These are phyloP conservation scores for Dothideomycetes sp. DNA, from an alignment of 2,329 filamentous ascomycete species.

Conservation along the genomic window DNA sequence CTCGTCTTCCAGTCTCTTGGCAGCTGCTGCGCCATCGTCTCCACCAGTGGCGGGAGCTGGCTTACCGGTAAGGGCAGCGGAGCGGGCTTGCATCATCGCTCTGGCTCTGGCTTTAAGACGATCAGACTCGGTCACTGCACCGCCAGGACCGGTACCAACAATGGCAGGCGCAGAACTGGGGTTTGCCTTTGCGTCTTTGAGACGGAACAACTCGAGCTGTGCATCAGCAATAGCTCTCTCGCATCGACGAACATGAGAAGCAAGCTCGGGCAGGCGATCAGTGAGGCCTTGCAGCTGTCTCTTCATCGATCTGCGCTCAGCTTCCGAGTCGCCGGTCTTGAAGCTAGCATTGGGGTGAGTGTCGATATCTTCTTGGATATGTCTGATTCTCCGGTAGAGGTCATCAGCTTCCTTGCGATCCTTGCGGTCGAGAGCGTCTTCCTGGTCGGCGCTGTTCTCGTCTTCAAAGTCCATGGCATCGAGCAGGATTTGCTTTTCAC, in stretches of 20 bases:
- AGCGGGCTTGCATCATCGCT: slow-evolving; percentile 97
- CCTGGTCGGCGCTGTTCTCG: slow-evolving; percentile 79
- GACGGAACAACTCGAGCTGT: slow-evolving; percentile 80
- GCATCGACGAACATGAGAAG: slow-evolving; percentile 80
- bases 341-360: slow-evolving; percentile 68
- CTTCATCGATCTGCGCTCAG: slow-evolving; percentile 74
- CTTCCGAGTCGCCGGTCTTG: slow-evolving; percentile 67
- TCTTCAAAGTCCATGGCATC: slow-evolving; percentile 96
- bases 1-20: slow-evolving; percentile 82
- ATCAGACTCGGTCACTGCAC: slow-evolving; percentile 82
- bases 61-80: slow-evolving; percentile 81
- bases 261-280: slow-evolving; percentile 82
- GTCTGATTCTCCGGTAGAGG: slow-evolving; percentile 81
- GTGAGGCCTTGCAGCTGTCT: slow-evolving; percentile 81
- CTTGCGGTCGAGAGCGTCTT: slow-evolving; percentile 80
- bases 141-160: slow-evolving; percentile 85
- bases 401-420: slow-evolving; percentile 90
- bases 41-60: slow-evolving; percentile 59
- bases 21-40: slow-evolving; percentile 65
- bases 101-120: slow-evolving; percentile 88
- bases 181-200: slow-evolving; percentile 86
- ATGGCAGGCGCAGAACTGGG: slow-evolving; percentile 71
- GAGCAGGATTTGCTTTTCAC: slow-evolving; percentile 84
- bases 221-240: slow-evolving; percentile 91
- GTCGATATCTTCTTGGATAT: slow-evolving; percentile 91